Base-by-base conservation (phyloP, 345 rosid species). In the Eucalyptus erythrocorys region DNA sequence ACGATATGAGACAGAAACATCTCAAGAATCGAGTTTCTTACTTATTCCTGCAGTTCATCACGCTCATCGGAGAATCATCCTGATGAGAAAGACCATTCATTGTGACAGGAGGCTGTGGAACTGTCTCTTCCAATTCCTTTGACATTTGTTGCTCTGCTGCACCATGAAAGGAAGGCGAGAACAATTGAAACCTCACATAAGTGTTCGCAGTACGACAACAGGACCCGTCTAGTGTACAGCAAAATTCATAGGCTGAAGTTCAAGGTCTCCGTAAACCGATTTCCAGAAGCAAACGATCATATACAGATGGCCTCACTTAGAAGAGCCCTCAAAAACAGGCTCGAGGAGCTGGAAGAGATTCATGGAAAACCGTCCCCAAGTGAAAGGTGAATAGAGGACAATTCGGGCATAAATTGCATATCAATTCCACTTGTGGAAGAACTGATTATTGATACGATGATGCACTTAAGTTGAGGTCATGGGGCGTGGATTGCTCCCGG, bases 401-500 rank as follows among this genome's bases (percentile, higher is more conserved):
- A 57, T 57, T 57, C 3, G 13, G 6, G 30, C 3, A 6, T 24
- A 57, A 24, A 26, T 57, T 57, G 64, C 14, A 4, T 10, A 24
- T 26, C n/a, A 57, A 24, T 57, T 57, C 13, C n/a, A 3, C 13
- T 10, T 57, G 13, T 5, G 64, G 64, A 26, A 4, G 64, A 24
- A 57, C 14, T 26, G 64, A 57, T 26, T 57, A 57, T 10, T 10
- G n/a, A 57, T 5, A 57, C 7, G 13, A 13, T 0, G 10, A 57
- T 57, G 30, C 30, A 26, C 30, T 57, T 24, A 26, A 57, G 30
- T 57, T 57, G 64, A 11, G 64, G 30, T 26, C 64, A 10, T 11
- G 26, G 1, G 64, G n/a, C n/a, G 3, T 14, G 0, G 64, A 57
- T 57, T 57, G 13, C 64, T 57, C 27, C 13, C 1, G 3, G 13